These are phyloP conservation scores for Calendula officinalis DNA, from an alignment of 129 eudicot genomes.

Conservation along the genomic window DNA sequence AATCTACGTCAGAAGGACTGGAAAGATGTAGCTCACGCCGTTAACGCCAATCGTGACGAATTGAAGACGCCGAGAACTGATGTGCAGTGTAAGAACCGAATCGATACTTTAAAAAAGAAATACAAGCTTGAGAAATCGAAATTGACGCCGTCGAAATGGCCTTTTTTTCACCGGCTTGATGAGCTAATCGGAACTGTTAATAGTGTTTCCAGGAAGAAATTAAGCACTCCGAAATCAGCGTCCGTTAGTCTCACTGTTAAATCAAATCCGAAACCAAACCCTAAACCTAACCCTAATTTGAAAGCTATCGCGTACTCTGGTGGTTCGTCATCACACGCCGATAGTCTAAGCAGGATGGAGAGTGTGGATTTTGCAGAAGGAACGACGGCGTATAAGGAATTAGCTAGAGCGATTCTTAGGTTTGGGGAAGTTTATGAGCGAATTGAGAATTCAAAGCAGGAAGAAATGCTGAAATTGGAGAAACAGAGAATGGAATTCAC, in stretches of 20 bases:
- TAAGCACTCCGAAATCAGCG: slow-evolving; percentile 17
- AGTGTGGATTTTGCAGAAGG: slow-evolving; percentile 30
- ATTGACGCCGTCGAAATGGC: slow-evolving; percentile 16
- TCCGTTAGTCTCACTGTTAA: slow-evolving; percentile 26
- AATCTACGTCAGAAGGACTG: slow-evolving; percentile 60
- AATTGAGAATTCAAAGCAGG: slow-evolving; percentile 47
- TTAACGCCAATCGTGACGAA: slow-evolving; percentile 35
- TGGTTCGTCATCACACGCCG: background rate
- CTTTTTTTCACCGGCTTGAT: slow-evolving; percentile 33
- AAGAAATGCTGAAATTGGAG: slow-evolving; percentile 60
- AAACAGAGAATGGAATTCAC: slow-evolving; percentile 61
- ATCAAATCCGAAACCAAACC: slow-evolving; percentile 21
- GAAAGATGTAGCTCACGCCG: slow-evolving; percentile 51
- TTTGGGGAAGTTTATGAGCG: slow-evolving; percentile 55
- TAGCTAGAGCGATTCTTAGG: slow-evolving; percentile 44
- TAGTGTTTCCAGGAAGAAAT: slow-evolving; percentile 17
- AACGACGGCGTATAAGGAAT: slow-evolving; percentile 33
- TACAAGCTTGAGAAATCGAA: slow-evolving; percentile 38
- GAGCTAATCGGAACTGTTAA: slow-evolving; percentile 34
- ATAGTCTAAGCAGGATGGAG: slow-evolving; percentile 38
- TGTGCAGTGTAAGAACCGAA: slow-evolving; percentile 61
- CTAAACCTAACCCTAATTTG: slow-evolving; percentile 29
- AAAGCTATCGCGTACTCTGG: slow-evolving; percentile 24
- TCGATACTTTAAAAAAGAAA: slow-evolving; percentile 59
- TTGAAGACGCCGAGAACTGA: slow-evolving; percentile 45